These are phyloP conservation scores for Candida mattraensis DNA, from an alignment of 805 yeast genomes.

Conservation along the genomic window DNA sequence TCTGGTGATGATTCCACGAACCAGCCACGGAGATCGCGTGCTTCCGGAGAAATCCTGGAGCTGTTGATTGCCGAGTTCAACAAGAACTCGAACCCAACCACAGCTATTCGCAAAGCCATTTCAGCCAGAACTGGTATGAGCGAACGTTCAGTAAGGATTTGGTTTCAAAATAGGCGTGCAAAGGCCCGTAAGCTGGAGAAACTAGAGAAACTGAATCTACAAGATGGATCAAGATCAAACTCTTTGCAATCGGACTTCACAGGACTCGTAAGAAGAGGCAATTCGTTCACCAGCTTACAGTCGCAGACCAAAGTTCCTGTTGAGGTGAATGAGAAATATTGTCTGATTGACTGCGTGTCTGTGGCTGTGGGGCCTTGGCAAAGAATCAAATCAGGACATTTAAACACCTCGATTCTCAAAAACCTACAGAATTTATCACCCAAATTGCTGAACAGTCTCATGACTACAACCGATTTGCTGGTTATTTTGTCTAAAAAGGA, in stretches of 20 bases:
- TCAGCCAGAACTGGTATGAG: slow-evolving; percentile 76
- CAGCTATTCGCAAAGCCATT: slow-evolving; percentile 66
- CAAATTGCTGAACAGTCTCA: slow-evolving; percentile 56
- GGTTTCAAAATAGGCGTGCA: slow-evolving; percentile 91
- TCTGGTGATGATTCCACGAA: slow-evolving; percentile 10
- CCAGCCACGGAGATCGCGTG: slow-evolving; percentile 35
- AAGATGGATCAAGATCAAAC: not conserved
- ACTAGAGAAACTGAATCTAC: slow-evolving; percentile 30
- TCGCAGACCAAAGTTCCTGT: slow-evolving; percentile 41
- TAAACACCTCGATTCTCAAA: slow-evolving; percentile 40
- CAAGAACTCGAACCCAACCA: slow-evolving; percentile 71
- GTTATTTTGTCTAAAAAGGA: slow-evolving; percentile 71
- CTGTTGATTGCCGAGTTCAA: slow-evolving; percentile 67
- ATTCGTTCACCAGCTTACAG: slow-evolving; percentile 21
- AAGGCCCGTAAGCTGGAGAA: slow-evolving; percentile 68
- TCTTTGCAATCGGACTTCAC: slow-evolving; percentile 1
- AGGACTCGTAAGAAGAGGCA: slow-evolving; percentile 15
- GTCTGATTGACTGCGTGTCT: slow-evolving; percentile 63
- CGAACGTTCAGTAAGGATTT: slow-evolving; percentile 84
- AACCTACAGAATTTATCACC: slow-evolving; percentile 66
- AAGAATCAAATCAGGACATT: slow-evolving; percentile 65
- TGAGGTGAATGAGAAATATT: slow-evolving; percentile 62
- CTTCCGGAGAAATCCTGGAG: slow-evolving; percentile 69
- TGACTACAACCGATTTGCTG: slow-evolving; percentile 69
- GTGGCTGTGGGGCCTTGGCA: slow-evolving; percentile 82